These are phyloP conservation scores for Geotrichum restrictum DNA, from an alignment of 1,139 yeast species.

Conservation along the genomic window DNA sequence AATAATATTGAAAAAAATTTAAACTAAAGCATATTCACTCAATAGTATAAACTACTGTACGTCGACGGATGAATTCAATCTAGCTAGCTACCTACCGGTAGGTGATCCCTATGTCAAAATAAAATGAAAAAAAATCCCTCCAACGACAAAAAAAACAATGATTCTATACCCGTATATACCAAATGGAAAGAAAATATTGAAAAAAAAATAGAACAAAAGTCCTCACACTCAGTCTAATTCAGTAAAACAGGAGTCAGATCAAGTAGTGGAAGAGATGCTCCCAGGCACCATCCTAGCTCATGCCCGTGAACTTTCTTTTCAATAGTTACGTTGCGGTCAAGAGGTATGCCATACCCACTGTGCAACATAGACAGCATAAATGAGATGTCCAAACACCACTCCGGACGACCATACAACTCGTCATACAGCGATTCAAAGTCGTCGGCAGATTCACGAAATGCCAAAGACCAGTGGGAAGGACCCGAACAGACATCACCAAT, in stretches of 20 bases:
- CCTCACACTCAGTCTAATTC: too few relatives aligned
- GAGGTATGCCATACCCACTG: constrained; percentile 89
- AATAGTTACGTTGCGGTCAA: constrained; percentile 73
- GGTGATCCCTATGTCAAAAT: too few relatives aligned
- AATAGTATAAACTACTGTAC: too few relatives aligned
- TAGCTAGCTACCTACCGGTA: too few relatives aligned
- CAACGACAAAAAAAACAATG: too few relatives aligned
- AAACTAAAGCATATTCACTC: too few relatives aligned
- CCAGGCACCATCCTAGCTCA: constrained; percentile 93
- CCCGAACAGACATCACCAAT: constrained; percentile 80
- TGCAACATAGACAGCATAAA: constrained; percentile 82
- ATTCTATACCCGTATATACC: neutral
- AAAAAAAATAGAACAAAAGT: too few relatives aligned
- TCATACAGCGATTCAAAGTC: constrained; percentile 39
- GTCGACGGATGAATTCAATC: too few relatives aligned
- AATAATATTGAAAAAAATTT: too few relatives aligned
- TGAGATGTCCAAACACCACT: constrained; percentile 84
- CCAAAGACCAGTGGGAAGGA: constrained; percentile 54
- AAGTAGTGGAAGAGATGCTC: constrained; percentile 81
- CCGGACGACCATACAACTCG: constrained; percentile 67
- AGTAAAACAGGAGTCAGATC: neutral
- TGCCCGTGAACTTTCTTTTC: constrained; percentile 76
- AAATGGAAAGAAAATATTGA: neutral
- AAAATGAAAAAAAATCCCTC: too few relatives aligned
- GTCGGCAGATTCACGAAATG: constrained; percentile 9